Base-by-base conservation (phyloP, 352 stramenopile genomes). In the Pythium phragmitis region DNA sequence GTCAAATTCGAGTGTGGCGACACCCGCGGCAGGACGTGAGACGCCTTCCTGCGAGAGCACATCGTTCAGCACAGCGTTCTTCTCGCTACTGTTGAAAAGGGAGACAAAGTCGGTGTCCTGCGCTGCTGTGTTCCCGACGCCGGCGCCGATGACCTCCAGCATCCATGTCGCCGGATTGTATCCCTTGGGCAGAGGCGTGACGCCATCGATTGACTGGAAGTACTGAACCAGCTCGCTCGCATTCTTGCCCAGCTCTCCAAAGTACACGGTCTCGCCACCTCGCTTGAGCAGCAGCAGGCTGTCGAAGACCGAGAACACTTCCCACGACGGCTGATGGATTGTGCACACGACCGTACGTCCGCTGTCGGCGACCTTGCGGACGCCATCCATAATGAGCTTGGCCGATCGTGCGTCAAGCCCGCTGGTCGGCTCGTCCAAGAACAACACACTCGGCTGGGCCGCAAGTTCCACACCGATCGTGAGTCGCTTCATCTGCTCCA, bases 321-420 rank as follows among this genome's bases (percentile, higher is more conserved):
- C 67, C 33, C 41, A 26, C 46, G 67, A 74, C 39, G 87, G 89
- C 69, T 97, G 89, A 54, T 97, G 89, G 68, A 96, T 96, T 21
- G 87, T 97, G 54, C 83, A 87, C 33, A 92, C 71, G 51, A 96
- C 84, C 28, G 88, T 96, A 16, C 85, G 76, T 14, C 83, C 87
- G 66, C 59, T 60, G 48, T 68, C 57, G 2, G 86, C 87, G 33
- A 96, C 78, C 54, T 92, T 91, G 56, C 90, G 89, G 7, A 97
- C 73, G 6, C 92, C 74, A 19, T 91, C 74, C 56, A 96, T 87
- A 23, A 97, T 63, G 51, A 91, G 67, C 49, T 94, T 82, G 19
- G 81, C 91, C 17, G 72, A 80, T 47, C 75, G 91, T 7, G 80
- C 81, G 63, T 97, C 92, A 1, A 98, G 70, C 19, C 91, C 91